Base-by-base conservation (phyloP, 2,329 filamentous ascomycete genomes). In the Aspergillus sp. region DNA sequence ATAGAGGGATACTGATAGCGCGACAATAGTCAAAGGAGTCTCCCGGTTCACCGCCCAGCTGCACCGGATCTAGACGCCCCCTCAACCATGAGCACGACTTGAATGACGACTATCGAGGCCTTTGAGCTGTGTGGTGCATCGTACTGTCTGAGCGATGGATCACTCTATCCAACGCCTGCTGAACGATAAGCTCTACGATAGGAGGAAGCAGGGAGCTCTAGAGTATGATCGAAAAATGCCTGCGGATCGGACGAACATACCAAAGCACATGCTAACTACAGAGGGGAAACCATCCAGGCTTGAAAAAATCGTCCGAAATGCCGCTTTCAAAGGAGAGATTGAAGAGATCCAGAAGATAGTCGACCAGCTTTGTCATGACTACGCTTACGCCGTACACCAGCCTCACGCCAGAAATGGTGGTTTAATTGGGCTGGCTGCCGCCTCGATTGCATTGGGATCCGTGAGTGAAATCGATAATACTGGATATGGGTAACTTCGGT, bases 121-220 rank as follows among this genome's bases (percentile, higher is more conserved):
- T 39, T 19, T 39, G 17, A 19, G 17, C 37, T 39, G 25, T 12
- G 25, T 55, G 52, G 46, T 56, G 49, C 48, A 39, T 51, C 45
- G 55, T 55, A 49, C 46, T 42, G 41, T 48, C 43, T 57, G 57
- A 64, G 60, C 54, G 52, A 96, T 97, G 90, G 91, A 97, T 75
- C 77, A 81, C 63, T 85, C 84, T 66, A 88, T 96, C 66, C 89
- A 94, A 71, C 88, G 91, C 60, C 81, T 90, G 58, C 78, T 98
- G 66, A 95, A 94, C 67, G 93, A 98, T 74, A 98, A 96, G 81
- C 85, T 97, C 65, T 98, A 98, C 70, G 93, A 98, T 67, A 95
- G 94, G 77, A 83, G 94, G 66, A 98, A 98, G 72, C 85, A 90
- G 63, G 93, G 93, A 55, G 93, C 94, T 60, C 81, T 98, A 49